Evolutionary conservation across 805 yeast species (phyloP), one percentile per base, ranked within the genome.

Genomic region (Cyberlindnera subsufficiens): DNA sequence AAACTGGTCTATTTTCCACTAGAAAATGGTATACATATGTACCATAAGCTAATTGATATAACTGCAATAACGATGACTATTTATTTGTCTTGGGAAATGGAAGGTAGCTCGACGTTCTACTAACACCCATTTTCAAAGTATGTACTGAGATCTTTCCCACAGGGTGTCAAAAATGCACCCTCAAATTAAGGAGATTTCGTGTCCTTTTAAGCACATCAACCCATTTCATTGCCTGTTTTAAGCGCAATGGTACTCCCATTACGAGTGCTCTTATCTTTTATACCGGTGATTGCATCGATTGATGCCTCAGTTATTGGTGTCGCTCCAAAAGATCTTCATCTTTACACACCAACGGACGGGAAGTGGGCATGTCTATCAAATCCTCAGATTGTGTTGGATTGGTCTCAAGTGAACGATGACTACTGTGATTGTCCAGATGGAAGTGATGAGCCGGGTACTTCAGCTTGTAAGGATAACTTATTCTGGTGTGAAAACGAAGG

Each of bases 361-460:
- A 61, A 68, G 38, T 91, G 93, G 87, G 63, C 68, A 6, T 91
- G 98, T 66, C 60, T 91, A 31, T 54, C 64, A 29, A 73, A 85
- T 55, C 82, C 93, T 0, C 73, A 77, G n/a, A 76, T 88, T 5
- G 68, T 67, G 17, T 63, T 91, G 16, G 69, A 80, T 33, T 68
- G 69, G 40, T 67, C 67, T 31, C 85, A 80, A 55, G 73, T 91
- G 53, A 91, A 91, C 60, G 97, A 93, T 61, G 84, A 89, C 53
- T 82, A 74, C 57, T 91, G 98, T 64, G 98, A 93, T 57, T 91
- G 98, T 66, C 97, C 97, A 0, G 99, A 93, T 65, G 98, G 98
- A 0, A 80, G 90, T 5, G 99, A 93, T 65, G 98, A 93, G 61
- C 96, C 97, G 0, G 97, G 97, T 0, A 91, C 98, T 1, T 68